These are phyloP conservation scores for Colletotrichum truncatum DNA, from an alignment of 2,329 filamentous ascomycete species.

Conservation along the genomic window DNA sequence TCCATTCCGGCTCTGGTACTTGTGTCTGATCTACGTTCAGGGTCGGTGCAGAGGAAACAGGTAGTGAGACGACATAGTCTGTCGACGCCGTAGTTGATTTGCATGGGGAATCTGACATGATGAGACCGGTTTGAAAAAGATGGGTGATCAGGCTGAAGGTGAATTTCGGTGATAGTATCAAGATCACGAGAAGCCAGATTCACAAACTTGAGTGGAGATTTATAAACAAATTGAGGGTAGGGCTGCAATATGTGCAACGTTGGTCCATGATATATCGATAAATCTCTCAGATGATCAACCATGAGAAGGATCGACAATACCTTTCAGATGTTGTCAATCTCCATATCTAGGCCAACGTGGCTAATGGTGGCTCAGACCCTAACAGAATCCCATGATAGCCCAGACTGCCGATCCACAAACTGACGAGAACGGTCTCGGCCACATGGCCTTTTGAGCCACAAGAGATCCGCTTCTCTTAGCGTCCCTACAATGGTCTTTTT, in stretches of 20 bases:
- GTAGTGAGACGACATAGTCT: neutral
- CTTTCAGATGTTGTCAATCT: neutral
- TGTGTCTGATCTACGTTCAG: neutral
- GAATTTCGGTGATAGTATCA: neutral
- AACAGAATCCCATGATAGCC: neutral
- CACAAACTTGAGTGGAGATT: neutral
- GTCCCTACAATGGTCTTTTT: neutral
- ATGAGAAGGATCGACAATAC: neutral
- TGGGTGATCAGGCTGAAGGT: neutral
- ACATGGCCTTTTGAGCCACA: neutral
- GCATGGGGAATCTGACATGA: neutral
- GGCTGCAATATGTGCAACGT: neutral
- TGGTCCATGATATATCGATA: neutral
- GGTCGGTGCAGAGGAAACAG: neutral
- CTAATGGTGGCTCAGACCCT: neutral
- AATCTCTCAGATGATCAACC: neutral
- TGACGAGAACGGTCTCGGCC: neutral
- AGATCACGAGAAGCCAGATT: neutral
- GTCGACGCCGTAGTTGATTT: neutral
- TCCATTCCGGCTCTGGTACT: slow-evolving; percentile 38
- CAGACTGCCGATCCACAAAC: neutral
- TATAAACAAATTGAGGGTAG: neutral
- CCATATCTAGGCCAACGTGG: neutral
- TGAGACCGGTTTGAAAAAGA: neutral
- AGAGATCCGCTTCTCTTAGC: neutral